Percentiles rank a stretch among this genome's conserved stretches.
Conservation (phyloP, 106 monocot species). For the Allium cepa region DNA sequence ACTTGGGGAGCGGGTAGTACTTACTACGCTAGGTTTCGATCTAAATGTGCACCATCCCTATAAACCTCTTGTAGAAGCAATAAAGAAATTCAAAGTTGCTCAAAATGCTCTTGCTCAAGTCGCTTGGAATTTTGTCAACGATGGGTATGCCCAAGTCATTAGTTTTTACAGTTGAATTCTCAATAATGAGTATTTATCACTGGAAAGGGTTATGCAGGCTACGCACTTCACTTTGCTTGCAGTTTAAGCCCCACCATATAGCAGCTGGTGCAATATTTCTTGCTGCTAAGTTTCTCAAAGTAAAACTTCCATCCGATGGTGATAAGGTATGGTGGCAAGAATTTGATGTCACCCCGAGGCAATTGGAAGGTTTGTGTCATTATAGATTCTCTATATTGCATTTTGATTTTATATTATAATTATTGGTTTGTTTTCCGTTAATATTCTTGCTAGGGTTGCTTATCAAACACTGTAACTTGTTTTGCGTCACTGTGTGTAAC, state of each 20-base stretch:
- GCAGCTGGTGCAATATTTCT: conserved; percentile 98
- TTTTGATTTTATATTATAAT: not conserved
- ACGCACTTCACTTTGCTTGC: conserved; percentile 94
- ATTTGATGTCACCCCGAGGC: conserved; percentile 46
- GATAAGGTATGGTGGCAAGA: conserved; percentile 94
- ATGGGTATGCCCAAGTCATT: conserved; percentile 65
- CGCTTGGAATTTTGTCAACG: conserved; percentile 99
- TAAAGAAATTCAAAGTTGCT: conserved; percentile 94
- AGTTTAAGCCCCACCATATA: conserved; percentile 97
- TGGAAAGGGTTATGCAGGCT: conserved; percentile 58
- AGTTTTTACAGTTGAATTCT: conserved; percentile 9
- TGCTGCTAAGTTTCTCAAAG: conserved; percentile 96
- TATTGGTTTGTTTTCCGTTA: too few species aligned
- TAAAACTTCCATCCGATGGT: conserved; percentile 91
- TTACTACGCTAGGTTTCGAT: conserved; percentile 90
- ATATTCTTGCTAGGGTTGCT: too few species aligned
- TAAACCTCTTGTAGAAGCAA: conserved; percentile 92
- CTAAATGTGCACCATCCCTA: conserved; percentile 92
- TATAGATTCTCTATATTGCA: not conserved
- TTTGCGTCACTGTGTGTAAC: too few species aligned
- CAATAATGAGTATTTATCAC: conserved; percentile 13
- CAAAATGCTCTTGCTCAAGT: conserved; percentile 98
- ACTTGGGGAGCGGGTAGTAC: conserved; percentile 83
- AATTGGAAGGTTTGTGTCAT: conserved; percentile 67
- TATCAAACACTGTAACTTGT: too few species aligned